Conservation (phyloP, 768 basidiomycete species). For the Leucogyrophana mollusca region DNA sequence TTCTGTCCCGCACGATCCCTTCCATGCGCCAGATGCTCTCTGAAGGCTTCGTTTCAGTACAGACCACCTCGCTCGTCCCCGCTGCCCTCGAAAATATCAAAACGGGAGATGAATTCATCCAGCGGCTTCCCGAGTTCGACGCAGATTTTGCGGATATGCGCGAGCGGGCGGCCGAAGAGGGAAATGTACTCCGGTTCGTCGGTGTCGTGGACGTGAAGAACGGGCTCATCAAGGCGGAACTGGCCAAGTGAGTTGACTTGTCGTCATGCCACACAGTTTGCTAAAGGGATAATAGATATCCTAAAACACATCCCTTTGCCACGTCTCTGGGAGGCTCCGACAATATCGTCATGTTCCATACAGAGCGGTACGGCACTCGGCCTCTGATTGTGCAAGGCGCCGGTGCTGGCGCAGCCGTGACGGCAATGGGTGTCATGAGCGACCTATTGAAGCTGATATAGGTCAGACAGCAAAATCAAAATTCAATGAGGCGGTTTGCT, state of each 20-base stretch:
- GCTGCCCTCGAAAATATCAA: slow-evolving; percentile 60
- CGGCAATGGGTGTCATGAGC: slow-evolving; percentile 95
- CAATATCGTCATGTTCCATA: slow-evolving; percentile 98
- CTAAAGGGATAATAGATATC: slow-evolving; percentile 62
- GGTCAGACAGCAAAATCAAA: too few relatives aligned
- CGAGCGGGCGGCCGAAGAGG: slow-evolving; percentile 72
- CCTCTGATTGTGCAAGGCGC: slow-evolving; percentile 95
- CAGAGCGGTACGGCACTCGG: slow-evolving; percentile 82
- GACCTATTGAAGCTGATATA: slow-evolving; percentile 67
- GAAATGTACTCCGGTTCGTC: slow-evolving; percentile 89
- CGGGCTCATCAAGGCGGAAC: slow-evolving; percentile 77
- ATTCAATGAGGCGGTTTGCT: too few relatives aligned
- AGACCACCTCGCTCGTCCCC: slow-evolving; percentile 86
- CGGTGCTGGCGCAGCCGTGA: slow-evolving; percentile 97
- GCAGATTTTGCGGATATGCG: slow-evolving; percentile 72
- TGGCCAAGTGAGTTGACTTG: slow-evolving; percentile 71
- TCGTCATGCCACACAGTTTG: background rate
- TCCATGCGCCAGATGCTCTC: slow-evolving; percentile 52
- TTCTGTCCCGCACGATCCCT: slow-evolving; percentile 81
- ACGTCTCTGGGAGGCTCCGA: slow-evolving; percentile 95
- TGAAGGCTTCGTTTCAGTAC: slow-evolving; percentile 78
- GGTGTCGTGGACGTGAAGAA: slow-evolving; percentile 85
- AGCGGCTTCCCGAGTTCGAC: slow-evolving; percentile 80
- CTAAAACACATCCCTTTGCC: slow-evolving; percentile 88
- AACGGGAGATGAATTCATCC: slow-evolving; percentile 82